Base-by-base conservation (phyloP, 2,329 filamentous ascomycete species). In the Metarhizium humberi region DNA sequence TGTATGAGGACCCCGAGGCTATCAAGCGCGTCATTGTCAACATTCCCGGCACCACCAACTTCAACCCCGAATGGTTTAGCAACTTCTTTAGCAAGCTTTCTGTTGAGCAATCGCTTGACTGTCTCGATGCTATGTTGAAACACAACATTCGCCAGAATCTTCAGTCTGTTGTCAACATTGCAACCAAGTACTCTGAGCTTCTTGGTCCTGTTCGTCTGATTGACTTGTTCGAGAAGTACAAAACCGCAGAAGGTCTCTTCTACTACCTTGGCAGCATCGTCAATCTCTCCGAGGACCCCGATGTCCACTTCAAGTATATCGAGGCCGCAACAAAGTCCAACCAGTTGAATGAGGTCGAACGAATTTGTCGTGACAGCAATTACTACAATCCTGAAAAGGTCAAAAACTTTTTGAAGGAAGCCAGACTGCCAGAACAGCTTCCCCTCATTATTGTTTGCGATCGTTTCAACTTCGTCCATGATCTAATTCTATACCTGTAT, bases 241-340 rank as follows among this genome's bases (percentile, higher is more conserved):
- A 94, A 72, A 97, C 94, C 40, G 86, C 90, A 3, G 94, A 99
- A 72, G 94, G 94, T 69, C 84, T 99, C 4, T 99, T 94, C 81
- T 96, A 96, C 78, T 99, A 96, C 75, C 84, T 99, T 16, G 94
- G 94, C 58, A 96, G 92, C 69, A 95, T 99, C 63, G 92, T 99
- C 73, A 99, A 99, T 70, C 78, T 99, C 50, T 95, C 90, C 56
- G 90, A 97, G 71, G 94, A 97, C 64, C 81, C 88, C 25, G 94
- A 99, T 68, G 94, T 99, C 34, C 88, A 94, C 69, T 99, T 96
- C 85, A 99, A 99, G 79, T 99, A 99, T 73, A 96, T 99, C 57
- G 92, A 99, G 74, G 91, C 94, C 55, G 94, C 95, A 36, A 96
- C 92, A 29, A 88, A 86, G 67, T 95, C 96, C 83, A 85, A 87